A percentile compares a stretch with the other conserved stretches of the same genome.
These are phyloP conservation scores for Trametes hirsuta DNA, from an alignment of 1,284 basidiomycete genomes.

Conservation along the genomic window DNA sequence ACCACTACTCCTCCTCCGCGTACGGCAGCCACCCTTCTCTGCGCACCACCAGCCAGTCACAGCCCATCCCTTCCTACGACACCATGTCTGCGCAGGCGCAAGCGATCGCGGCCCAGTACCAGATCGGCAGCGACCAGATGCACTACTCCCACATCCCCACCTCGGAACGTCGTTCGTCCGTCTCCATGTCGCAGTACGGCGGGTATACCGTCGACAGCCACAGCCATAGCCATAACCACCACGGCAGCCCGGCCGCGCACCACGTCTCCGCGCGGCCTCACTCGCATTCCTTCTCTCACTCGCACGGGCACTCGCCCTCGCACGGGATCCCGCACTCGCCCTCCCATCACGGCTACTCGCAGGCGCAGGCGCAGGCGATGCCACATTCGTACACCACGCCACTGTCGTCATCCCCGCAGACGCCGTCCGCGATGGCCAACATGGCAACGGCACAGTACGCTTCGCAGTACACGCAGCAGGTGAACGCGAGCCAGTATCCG, in stretches of 20 bases:
- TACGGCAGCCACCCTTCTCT: constrained; percentile 32
- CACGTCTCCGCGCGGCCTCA: constrained; percentile 12
- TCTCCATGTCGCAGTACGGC: constrained; percentile 30
- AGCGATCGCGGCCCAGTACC: constrained; percentile 27
- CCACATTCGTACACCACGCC: constrained; percentile 26
- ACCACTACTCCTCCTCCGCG: constrained; percentile 32
- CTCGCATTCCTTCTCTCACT: constrained; percentile 15
- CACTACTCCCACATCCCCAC: constrained; percentile 32
- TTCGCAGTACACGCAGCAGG: constrained; percentile 35
- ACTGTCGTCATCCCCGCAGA: constrained; percentile 29
- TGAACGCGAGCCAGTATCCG: constrained; percentile 53
- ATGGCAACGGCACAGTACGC: constrained; percentile 31
- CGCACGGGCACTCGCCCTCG: constrained; percentile 20
- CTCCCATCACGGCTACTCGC: constrained; percentile 31
- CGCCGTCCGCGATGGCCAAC: constrained; percentile 28
- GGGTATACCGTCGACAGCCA: constrained; percentile 26
- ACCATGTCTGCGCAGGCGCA: constrained; percentile 26
- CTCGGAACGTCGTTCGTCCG: constrained; percentile 28
- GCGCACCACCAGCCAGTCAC: constrained; percentile 24
- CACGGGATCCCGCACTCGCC: constrained; percentile 21
- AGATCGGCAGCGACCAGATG: constrained; percentile 26
- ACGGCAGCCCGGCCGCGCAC: constrained; percentile 24
- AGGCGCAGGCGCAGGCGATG: constrained; percentile 31
- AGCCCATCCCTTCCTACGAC: constrained; percentile 30
- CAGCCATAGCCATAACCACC: constrained; percentile 4